Evolutionary conservation across 805 yeast species (phyloP).

Genomic region (Saccharomycopsis schoenii): DNA sequence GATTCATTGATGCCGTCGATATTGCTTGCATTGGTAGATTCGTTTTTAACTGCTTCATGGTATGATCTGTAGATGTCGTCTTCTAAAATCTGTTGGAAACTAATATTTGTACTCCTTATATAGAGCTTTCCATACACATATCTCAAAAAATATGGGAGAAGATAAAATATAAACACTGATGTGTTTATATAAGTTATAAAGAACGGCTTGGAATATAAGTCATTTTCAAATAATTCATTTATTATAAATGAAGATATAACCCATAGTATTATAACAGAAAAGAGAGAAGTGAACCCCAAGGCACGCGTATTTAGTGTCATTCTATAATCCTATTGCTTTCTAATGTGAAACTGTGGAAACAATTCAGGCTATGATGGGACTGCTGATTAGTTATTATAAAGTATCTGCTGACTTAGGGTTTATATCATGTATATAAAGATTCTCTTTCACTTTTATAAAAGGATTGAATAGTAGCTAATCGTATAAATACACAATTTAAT

Average conservation of each 20-base stretch:
- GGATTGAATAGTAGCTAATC: too few relatives aligned
- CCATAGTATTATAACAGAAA: constrained; percentile 79
- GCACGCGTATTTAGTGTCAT: not conserved
- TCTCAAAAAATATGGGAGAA: constrained; percentile 44
- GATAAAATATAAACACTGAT: constrained; percentile 68
- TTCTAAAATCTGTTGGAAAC: not conserved
- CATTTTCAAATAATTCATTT: constrained; percentile 62
- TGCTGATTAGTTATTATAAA: too few relatives aligned
- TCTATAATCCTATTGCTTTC: not conserved
- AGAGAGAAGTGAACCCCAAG: constrained; percentile 65
- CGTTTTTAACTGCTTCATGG: not conserved
- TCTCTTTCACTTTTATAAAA: too few relatives aligned
- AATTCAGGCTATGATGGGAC: too few relatives aligned
- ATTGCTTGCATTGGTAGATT: not conserved
- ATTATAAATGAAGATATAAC: constrained; percentile 82
- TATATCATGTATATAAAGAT: too few relatives aligned
- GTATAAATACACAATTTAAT: too few relatives aligned
- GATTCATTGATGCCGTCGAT: not conserved
- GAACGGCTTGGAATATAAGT: constrained; percentile 77
- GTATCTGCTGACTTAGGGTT: too few relatives aligned
- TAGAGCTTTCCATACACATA: constrained; percentile 18
- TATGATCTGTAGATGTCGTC: not conserved
- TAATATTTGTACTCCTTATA: not conserved
- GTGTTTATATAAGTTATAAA: constrained; percentile 89
- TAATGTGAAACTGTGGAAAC: too few relatives aligned